Percentiles rank a stretch among this genome's conserved stretches.
These are phyloP conservation scores for Zygosaccharomyces siamensis DNA, from an alignment of 805 yeast genomes.

Conservation along the genomic window DNA sequence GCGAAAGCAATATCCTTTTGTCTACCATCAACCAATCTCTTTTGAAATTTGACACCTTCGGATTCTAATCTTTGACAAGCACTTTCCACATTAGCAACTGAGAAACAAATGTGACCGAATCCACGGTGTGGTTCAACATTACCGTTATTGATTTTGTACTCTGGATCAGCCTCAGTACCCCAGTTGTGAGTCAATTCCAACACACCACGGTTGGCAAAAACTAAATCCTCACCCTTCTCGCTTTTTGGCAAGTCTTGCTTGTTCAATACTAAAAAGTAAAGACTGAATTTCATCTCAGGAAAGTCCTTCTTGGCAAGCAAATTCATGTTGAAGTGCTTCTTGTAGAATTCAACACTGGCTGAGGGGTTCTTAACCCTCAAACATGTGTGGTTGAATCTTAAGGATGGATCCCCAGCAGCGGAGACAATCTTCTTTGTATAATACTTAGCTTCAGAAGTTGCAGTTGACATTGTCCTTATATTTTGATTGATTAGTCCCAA, in stretches of 20 bases:
- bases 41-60: slow-evolving; percentile 70
- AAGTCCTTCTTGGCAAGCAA: slow-evolving; percentile 48
- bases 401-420: slow-evolving; percentile 25
- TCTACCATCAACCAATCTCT: slow-evolving; percentile 83
- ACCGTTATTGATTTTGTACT: slow-evolving; percentile 67
- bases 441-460: slow-evolving; percentile 7
- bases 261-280: slow-evolving; percentile 59
- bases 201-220: slow-evolving; percentile 48
- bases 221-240: slow-evolving; percentile 38
- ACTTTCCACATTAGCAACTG: slow-evolving; percentile 71
- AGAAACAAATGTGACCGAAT: slow-evolving; percentile 87
- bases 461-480: slow-evolving; percentile 17
- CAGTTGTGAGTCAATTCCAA: slow-evolving; percentile 80
- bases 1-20: slow-evolving; percentile 91
- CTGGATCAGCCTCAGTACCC: slow-evolving; percentile 58
- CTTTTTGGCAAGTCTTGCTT: slow-evolving; percentile 32
- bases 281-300: slow-evolving; percentile 53
- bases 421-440: slow-evolving; percentile 19
- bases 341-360: slow-evolving; percentile 67
- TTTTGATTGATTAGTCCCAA: slow-evolving; percentile 3
- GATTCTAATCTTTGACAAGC: slow-evolving; percentile 55
- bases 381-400: slow-evolving; percentile 61
- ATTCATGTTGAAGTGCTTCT: slow-evolving; percentile 67
- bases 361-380: slow-evolving; percentile 80
- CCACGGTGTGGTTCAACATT: slow-evolving; percentile 83